phyloP scores from a whole-genome alignment of 2,329 filamentous ascomycete species.

The Blumeriella jaapii region DNA sequence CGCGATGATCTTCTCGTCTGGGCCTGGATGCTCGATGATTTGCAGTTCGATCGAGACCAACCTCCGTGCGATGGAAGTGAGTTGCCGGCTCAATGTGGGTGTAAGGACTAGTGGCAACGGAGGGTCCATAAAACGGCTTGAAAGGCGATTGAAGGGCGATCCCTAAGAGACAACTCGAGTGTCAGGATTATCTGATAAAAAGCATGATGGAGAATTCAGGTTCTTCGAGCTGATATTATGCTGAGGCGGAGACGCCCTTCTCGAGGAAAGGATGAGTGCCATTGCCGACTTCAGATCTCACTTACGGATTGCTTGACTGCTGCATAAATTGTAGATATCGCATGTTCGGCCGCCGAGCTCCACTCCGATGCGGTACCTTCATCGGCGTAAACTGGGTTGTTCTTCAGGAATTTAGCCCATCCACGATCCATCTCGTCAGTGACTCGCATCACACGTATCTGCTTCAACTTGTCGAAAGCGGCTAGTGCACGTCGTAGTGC shows the following conservation, averaged over 20 bases:
- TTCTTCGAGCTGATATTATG: too few species aligned
- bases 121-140: constrained; percentile 49
- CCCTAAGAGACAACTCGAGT: too few species aligned
- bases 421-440: constrained; percentile 46
- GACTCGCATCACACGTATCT: constrained; percentile 52
- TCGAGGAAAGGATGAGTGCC: neutral
- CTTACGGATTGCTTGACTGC: constrained; percentile 44
- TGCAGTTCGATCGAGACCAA: constrained; percentile 52
- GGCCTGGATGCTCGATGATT: constrained; percentile 34
- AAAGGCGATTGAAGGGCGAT: constrained; percentile 14
- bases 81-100: constrained; percentile 33
- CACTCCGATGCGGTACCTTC: constrained; percentile 43
- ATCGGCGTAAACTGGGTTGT: constrained; percentile 33
- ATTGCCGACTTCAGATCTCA: constrained; percentile 26
- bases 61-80: constrained; percentile 41
- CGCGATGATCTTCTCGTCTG: constrained; percentile 44
- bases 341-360: constrained; percentile 51
- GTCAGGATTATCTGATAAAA: too few species aligned
- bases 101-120: constrained; percentile 42
- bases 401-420: constrained; percentile 39
- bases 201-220: too few species aligned
- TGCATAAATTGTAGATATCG: constrained; percentile 43
- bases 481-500: constrained; percentile 17
- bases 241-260: too few species aligned
- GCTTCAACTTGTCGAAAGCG: constrained; percentile 48